phyloP scores from a whole-genome alignment of 257 asterid species.

The Solanum verrucosum region DNA sequence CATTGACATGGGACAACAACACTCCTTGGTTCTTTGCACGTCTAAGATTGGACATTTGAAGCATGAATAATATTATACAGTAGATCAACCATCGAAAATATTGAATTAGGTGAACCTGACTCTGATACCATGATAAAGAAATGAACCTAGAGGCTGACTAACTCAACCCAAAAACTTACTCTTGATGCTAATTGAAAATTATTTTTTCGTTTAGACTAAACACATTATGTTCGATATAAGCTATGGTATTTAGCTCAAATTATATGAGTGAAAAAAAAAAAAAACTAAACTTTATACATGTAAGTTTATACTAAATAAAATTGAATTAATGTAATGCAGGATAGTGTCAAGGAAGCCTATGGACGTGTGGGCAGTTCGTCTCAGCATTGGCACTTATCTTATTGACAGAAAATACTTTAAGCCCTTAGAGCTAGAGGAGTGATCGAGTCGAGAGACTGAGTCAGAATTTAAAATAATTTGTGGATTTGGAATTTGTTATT shows the following conservation, averaged over 20 bases:
- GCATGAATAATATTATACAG: no score
- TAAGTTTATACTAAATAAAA: background rate
- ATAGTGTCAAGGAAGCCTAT: constrained; percentile 78
- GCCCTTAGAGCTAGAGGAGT: constrained; percentile 55
- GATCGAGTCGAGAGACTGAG: background rate
- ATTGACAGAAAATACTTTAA: constrained; percentile 70
- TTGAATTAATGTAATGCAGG: constrained; percentile 23
- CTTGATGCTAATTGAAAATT: no score
- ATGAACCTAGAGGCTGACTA: no score
- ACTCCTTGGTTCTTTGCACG: no score
- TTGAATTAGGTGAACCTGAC: no score
- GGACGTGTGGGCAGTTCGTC: constrained; percentile 91
- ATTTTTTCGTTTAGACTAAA: no score
- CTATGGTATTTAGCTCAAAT: background rate
- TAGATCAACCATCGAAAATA: rapidly evolving
- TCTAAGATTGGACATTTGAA: no score
- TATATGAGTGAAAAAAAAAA: background rate
- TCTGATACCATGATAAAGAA: no score
- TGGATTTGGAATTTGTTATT: background rate
- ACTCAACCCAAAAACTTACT: no score
- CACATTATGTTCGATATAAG: background rate
- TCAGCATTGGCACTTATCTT: constrained; percentile 71
- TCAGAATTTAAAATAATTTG: background rate
- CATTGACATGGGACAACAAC: no score
- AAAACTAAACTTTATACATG: background rate